These are phyloP conservation scores for Entomortierella chlamydospora DNA, from an alignment of 192 early-diverging fungal species.

Conservation along the genomic window DNA sequence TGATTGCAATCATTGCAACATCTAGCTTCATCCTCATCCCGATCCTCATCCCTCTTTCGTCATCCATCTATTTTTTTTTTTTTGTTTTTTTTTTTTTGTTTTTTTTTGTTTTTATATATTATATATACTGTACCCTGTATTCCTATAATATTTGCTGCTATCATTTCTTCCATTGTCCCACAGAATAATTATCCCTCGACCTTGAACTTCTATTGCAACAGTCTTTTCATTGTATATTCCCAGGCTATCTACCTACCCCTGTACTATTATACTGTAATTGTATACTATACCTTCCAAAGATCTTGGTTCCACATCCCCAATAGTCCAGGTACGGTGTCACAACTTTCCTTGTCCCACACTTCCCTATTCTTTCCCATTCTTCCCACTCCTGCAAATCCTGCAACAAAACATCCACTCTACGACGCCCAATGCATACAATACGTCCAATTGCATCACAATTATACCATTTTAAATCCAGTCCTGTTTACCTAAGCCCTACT, in stretches of 20 bases:
- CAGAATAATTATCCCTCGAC: background rate
- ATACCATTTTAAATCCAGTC: background rate
- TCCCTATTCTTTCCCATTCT: background rate
- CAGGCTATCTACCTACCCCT: no score
- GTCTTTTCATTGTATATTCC: background rate
- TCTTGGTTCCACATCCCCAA: background rate
- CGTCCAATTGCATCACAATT: background rate
- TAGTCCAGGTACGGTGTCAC: background rate
- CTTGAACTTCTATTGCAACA: background rate
- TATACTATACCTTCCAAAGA: background rate
- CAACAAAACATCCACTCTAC: no score
- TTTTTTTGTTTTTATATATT: background rate
- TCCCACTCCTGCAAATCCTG: background rate
- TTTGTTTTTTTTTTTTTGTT: background rate
- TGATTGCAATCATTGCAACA: no score
- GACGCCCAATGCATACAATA: background rate
- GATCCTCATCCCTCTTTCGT: background rate
- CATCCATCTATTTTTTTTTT: background rate
- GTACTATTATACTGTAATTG: conserved; percentile 13
- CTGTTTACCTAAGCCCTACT: conserved; percentile 21
- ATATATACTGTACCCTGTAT: background rate
- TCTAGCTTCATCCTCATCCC: no score
- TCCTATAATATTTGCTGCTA: background rate
- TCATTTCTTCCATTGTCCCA: background rate
- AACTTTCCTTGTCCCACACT: background rate